Evolutionary conservation across 2,329 filamentous ascomycete species (phyloP).

Genomic region (Sporothrix mexicana): DNA sequence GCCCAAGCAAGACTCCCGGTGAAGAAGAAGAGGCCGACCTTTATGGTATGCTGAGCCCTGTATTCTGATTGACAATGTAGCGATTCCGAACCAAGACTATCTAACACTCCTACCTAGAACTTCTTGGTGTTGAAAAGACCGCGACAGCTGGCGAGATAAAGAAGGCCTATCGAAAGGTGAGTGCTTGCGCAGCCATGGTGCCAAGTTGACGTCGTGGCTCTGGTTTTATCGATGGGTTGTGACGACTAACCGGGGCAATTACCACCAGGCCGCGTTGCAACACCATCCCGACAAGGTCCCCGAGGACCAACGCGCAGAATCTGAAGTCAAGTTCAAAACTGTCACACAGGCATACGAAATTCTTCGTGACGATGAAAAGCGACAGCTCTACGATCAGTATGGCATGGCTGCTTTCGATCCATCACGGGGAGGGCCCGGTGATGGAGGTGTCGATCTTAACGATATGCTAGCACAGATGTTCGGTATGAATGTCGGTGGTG

Average conservation of each 20-base stretch:
- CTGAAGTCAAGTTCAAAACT: constrained; percentile 90
- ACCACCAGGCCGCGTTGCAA: constrained; percentile 74
- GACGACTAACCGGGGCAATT: constrained; percentile 11
- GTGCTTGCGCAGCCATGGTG: constrained; percentile 33
- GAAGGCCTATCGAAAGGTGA: constrained; percentile 93
- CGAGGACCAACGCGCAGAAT: constrained; percentile 80
- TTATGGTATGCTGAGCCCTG: constrained; percentile 52
- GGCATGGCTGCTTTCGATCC: constrained; percentile 96
- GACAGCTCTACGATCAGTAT: constrained; percentile 87
- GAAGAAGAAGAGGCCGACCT: constrained; percentile 61
- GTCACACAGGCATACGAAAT: constrained; percentile 97
- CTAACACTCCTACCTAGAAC: constrained; percentile 58
- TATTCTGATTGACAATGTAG: no score
- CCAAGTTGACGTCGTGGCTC: no score
- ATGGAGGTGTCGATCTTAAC: constrained; percentile 81
- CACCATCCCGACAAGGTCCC: constrained; percentile 96
- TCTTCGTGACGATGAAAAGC: constrained; percentile 92
- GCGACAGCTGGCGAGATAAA: constrained; percentile 84
- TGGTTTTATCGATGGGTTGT: no score
- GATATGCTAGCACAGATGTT: constrained; percentile 96
- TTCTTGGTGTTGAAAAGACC: constrained; percentile 75
- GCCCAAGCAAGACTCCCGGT: constrained; percentile 37
- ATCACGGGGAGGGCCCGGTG: constrained; percentile 67
- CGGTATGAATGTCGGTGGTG: constrained; percentile 69
- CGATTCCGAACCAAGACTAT: not conserved